Evolutionary conservation across 805 yeast genomes (phyloP), one percentile per base, ranked within the genome.

Genomic region (Torulaspora franciscae): DNA sequence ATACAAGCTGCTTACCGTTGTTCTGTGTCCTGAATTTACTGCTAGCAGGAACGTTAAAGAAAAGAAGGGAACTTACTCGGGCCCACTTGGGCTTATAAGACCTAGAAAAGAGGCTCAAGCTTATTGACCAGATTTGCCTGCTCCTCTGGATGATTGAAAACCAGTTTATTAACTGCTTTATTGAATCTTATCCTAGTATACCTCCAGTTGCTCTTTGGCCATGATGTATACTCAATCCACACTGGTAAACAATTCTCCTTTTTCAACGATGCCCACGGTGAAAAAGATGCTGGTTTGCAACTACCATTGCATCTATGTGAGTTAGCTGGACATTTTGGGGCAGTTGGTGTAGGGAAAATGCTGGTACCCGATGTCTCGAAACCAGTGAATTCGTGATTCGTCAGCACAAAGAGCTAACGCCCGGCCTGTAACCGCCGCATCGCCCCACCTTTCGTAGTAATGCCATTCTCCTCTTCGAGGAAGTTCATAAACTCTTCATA

Each of bases 361-460:
- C 43, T 68, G 70, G 60, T 86, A 85, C 0, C 93, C 95, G 42
- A 86, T 81, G 57, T 85, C 95, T 59, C 87, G 75, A 61, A 89
- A 89, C 93, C 95, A 88, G 59, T 88, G 96, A 29, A 88, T 73
- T 43, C 75, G 72, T 6, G 69, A 62, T 54, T 77, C 81, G 54
- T 83, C 88, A 6, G 82, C 85, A 59, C 89, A 85, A 41, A 86
- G 59, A 6, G 79, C 77, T 28, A 86, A 64, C 0, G 91, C 95
- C 35, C 88, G 57, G 2, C 89, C 78, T 61, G 86, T 93, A 1
- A 87, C 93, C 0, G 95, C 95, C 0, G 95, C 95, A 68, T 87
- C 96, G 2, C 95, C 95, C 95, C 95, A 87, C 45, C 95, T 67
- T 62, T 89, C 96, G 57, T 88, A 88, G 63, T 85, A 88, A 57